Evolutionary conservation across 1,139 yeast species (phyloP).

Genomic region (Candida sp.): DNA sequence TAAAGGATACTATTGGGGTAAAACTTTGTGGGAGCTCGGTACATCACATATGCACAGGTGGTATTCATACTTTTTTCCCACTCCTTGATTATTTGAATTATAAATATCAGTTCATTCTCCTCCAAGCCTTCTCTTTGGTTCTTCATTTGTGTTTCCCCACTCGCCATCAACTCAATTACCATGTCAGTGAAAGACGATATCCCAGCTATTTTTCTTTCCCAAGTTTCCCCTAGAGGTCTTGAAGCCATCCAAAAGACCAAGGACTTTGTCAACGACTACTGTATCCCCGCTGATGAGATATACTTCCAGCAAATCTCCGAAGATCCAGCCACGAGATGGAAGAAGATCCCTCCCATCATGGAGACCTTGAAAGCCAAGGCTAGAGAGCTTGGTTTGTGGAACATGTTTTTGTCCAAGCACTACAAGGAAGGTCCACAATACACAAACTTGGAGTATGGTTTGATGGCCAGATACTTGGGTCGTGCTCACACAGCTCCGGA

Average conservation of each 20-base stretch:
- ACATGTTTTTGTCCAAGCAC: constrained; percentile 60
- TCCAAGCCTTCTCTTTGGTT: not conserved
- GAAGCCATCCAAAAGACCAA: constrained; percentile 53
- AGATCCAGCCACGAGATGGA: constrained; percentile 54
- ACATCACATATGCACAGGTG: too few relatives aligned
- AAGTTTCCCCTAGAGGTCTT: constrained; percentile 53
- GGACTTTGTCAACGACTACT: constrained; percentile 61
- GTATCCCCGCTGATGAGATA: constrained; percentile 59
- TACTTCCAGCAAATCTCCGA: constrained; percentile 43
- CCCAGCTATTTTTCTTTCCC: constrained; percentile 46
- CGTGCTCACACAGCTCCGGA: constrained; percentile 61
- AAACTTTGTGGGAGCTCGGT: too few relatives aligned
- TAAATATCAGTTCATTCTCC: not conserved
- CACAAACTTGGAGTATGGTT: constrained; percentile 69
- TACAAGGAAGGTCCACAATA: constrained; percentile 68
- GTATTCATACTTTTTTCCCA: not conserved
- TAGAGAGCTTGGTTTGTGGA: constrained; percentile 63
- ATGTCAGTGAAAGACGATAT: constrained; percentile 44
- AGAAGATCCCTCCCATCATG: constrained; percentile 50
- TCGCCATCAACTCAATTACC: not conserved
- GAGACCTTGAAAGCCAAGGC: constrained; percentile 62
- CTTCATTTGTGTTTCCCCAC: not conserved
- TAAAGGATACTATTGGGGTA: constrained; percentile 1
- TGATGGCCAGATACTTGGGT: constrained; percentile 74
- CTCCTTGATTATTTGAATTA: not conserved